A percentile compares a stretch with the other conserved stretches of the same genome.
These are phyloP conservation scores for Polysphondylium violaceum DNA, from an alignment of 78 protist genomes.

Conservation along the genomic window DNA sequence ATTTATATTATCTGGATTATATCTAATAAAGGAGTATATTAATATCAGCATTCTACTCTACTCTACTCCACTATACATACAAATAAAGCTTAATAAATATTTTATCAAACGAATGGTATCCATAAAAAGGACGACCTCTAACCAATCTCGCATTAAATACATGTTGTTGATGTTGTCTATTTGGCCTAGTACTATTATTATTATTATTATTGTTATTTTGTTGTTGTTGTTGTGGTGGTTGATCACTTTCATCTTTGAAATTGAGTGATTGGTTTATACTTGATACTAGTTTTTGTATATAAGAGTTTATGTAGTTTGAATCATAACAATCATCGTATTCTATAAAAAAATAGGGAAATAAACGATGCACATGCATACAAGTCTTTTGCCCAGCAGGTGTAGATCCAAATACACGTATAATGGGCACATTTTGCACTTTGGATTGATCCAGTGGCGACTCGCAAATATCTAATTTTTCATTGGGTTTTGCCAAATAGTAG, in stretches of 20 bases:
- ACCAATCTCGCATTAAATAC: conserved; percentile 64
- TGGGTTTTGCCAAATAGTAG: conserved; percentile 46
- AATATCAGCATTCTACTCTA: neutral
- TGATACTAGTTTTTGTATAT: conserved; percentile 54
- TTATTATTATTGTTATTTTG: neutral
- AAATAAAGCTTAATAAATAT: conserved; percentile 83
- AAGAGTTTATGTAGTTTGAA: conserved; percentile 22
- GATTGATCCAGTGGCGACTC: conserved; percentile 31
- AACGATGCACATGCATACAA: conserved; percentile 89
- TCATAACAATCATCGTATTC: conserved; percentile 70
- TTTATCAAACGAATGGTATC: conserved; percentile 78
- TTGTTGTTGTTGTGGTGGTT: neutral
- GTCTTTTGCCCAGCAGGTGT: conserved; percentile 91
- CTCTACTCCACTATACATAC: conserved; percentile 1
- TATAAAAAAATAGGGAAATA: conserved; percentile 88
- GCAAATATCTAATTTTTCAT: conserved; percentile 15
- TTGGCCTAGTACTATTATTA: neutral
- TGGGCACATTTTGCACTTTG: conserved; percentile 76
- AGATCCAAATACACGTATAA: conserved; percentile 89
- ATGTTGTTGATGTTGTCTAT: conserved; percentile 21
- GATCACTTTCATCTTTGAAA: neutral
- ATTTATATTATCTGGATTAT: conserved; percentile 66
- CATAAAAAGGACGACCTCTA: conserved; percentile 91
- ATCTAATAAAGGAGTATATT: conserved; percentile 14
- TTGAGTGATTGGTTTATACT: conserved; percentile 43